A percentile compares a stretch with the other conserved stretches of the same genome.
These are phyloP conservation scores for Trichoderma gracile DNA, from an alignment of 2,329 filamentous ascomycete genomes.

Conservation along the genomic window DNA sequence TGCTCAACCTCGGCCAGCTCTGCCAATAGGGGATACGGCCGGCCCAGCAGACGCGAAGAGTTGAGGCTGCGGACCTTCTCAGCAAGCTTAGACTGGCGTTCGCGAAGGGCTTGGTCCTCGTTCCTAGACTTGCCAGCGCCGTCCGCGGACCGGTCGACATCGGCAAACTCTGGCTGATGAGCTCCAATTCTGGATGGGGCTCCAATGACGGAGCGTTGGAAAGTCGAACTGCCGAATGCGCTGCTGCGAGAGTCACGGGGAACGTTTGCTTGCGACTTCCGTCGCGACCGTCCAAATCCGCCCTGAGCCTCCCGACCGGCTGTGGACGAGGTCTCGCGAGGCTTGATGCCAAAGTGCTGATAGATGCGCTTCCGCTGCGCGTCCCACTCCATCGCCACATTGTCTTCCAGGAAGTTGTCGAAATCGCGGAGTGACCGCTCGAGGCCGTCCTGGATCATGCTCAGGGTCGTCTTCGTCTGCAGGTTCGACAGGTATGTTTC, in stretches of 20 bases:
- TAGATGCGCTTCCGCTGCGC: constrained; percentile 90
- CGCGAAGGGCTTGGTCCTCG: constrained; percentile 74
- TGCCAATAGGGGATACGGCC: constrained; percentile 70
- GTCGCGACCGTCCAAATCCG: constrained; percentile 61
- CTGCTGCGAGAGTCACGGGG: constrained; percentile 50
- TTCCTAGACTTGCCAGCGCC: constrained; percentile 48
- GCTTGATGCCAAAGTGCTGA: constrained; percentile 88
- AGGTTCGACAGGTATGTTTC: constrained; percentile 81
- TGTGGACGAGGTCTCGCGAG: constrained; percentile 50
- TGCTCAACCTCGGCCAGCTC: constrained; percentile 75
- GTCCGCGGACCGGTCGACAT: constrained; percentile 62
- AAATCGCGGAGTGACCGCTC: constrained; percentile 89
- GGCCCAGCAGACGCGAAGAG: constrained; percentile 64
- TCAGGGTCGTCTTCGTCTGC: constrained; percentile 85
- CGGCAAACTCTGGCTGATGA: constrained; percentile 66
- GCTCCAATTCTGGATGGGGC: constrained; percentile 68
- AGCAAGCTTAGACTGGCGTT: constrained; percentile 81
- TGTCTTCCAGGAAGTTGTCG: constrained; percentile 90
- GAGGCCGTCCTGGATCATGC: constrained; percentile 89
- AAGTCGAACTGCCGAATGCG: constrained; percentile 59
- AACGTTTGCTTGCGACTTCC: constrained; percentile 53
- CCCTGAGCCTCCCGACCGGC: constrained; percentile 52
- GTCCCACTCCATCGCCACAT: constrained; percentile 94
- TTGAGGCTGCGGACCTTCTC: constrained; percentile 81
- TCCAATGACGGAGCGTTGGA: constrained; percentile 86